Evolutionary conservation across 805 yeast species (phyloP), one percentile per base, ranked within the genome.

Genomic region (Wickerhamomyces subpelliculosus): DNA sequence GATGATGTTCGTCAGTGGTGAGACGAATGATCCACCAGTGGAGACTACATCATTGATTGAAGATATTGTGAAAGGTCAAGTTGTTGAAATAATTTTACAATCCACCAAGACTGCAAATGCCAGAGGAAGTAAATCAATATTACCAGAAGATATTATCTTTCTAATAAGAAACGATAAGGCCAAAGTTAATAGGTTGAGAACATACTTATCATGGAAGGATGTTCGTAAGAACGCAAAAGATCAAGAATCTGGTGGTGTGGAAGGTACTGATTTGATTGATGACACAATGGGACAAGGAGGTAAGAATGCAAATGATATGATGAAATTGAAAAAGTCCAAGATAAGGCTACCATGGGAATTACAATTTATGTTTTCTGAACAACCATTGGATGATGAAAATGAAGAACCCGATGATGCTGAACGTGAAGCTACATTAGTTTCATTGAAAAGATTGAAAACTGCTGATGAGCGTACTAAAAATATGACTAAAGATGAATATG

Each of bases 1-100:
- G 66, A 93, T 93, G 98, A 93, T 93, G 98, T 93, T 93, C 67
- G 98, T 93, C 39, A 73, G 83, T 39, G 98, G 98, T 3, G 97
- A 93, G 58, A 78, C 93, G 1, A 85, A 84, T 48, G 98, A 93
- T 52, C 94, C 97, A 2, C 95, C 97, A 0, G 73, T 82, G 13
- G 95, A 85, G 46, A 86, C 97, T 0, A 84, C 96, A 0, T 78
- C 90, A n/a, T 63, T 93, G 37, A 87, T 90, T 31, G 98, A 93
- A 57, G 97, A 93, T 55, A 87, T 93, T 33, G 97, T 93, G 2
- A 71, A 94, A 32, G 93, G 93, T 1, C 98, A 93, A 59, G 97
- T 93, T 27, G 80, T 89, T 30, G 96, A 90, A 52, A 78, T 93
- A 35, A 62, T 84, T 10, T 49, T 81, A 16, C 93, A 84, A 52